phyloP scores from a whole-genome alignment of 2,329 filamentous ascomycete species.

The Geoglossum cookeanum region DNA sequence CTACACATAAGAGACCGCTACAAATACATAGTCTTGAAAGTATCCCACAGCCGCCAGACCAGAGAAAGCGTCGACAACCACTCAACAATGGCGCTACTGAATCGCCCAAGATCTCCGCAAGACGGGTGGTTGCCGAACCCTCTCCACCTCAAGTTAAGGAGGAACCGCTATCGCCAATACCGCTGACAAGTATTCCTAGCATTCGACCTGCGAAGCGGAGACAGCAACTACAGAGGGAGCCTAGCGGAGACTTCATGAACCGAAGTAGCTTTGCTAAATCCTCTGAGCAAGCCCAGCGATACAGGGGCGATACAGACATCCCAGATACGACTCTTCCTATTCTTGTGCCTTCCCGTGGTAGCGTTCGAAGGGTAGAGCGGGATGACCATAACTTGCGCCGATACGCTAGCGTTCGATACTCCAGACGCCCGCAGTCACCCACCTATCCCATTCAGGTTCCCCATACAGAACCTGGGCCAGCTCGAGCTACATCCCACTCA shows the following conservation, averaged over 20 bases:
- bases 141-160: constrained; percentile 33
- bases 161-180: constrained; percentile 41
- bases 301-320: constrained; percentile 17
- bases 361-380: constrained; percentile 19
- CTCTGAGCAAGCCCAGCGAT: constrained; percentile 19
- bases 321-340: constrained; percentile 21
- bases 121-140: constrained; percentile 14
- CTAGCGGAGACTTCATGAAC: constrained; percentile 12
- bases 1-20: constrained; percentile 1
- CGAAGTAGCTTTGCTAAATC: constrained; percentile 3
- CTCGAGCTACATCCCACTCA: constrained; percentile 24
- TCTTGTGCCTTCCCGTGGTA: constrained; percentile 19
- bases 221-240: constrained; percentile 4
- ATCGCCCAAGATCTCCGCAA: constrained; percentile 16
- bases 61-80: constrained; percentile 23
- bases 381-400: constrained; percentile 26
- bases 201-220: constrained; percentile 2
- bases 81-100: constrained; percentile 13
- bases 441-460: constrained; percentile 16
- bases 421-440: constrained; percentile 22
- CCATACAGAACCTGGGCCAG: constrained; percentile 18
- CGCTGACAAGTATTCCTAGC: constrained; percentile 26
- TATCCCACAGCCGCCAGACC: constrained; percentile 23
- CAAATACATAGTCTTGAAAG: constrained; percentile 24
- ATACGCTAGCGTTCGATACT: constrained; percentile 28